Evolutionary conservation across 2,329 filamentous ascomycete genomes (phyloP).

Genomic region (Colletotrichum tanaceti): DNA sequence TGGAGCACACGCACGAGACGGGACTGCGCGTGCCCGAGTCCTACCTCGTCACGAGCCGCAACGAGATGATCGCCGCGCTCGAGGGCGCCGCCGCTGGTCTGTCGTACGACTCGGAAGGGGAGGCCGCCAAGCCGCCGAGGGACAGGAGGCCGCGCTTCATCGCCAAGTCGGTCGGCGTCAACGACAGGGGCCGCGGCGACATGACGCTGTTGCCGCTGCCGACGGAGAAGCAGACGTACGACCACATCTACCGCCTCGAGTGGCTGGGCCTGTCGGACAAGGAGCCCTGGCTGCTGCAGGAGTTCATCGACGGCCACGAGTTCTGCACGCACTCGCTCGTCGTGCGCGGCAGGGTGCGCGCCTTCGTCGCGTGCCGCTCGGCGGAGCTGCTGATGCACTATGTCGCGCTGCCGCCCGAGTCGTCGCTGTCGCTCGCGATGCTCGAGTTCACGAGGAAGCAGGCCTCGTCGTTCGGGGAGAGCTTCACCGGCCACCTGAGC

Average conservation of each 20-base stretch:
- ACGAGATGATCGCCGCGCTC: conserved; percentile 66
- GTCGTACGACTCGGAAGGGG: conserved; percentile 17
- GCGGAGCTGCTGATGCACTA: conserved; percentile 75
- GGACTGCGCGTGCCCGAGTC: conserved; percentile 66
- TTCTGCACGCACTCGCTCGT: conserved; percentile 79
- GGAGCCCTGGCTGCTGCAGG: conserved; percentile 75
- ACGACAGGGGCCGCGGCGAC: conserved; percentile 68
- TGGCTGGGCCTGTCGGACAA: conserved; percentile 60
- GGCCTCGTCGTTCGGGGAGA: conserved; percentile 59
- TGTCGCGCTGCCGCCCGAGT: conserved; percentile 64
- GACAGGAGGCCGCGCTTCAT: conserved; percentile 61
- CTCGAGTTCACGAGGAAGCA: conserved; percentile 72
- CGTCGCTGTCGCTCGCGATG: conserved; percentile 69
- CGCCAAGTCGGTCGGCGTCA: conserved; percentile 73
- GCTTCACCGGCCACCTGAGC: conserved; percentile 76
- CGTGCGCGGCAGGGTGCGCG: conserved; percentile 71
- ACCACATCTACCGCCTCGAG: conserved; percentile 63
- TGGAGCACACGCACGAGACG: conserved; percentile 64
- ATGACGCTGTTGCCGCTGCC: conserved; percentile 74
- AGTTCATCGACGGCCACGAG: conserved; percentile 71
- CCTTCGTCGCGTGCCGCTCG: conserved; percentile 75
- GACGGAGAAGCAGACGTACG: conserved; percentile 63
- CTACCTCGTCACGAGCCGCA: conserved; percentile 63
- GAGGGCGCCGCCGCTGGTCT: conserved; percentile 44
- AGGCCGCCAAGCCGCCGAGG: conserved; percentile 21